These are phyloP conservation scores for Ophiocordyceps polyrhachis-furcata DNA, from an alignment of 2,329 filamentous ascomycete genomes.

Conservation along the genomic window DNA sequence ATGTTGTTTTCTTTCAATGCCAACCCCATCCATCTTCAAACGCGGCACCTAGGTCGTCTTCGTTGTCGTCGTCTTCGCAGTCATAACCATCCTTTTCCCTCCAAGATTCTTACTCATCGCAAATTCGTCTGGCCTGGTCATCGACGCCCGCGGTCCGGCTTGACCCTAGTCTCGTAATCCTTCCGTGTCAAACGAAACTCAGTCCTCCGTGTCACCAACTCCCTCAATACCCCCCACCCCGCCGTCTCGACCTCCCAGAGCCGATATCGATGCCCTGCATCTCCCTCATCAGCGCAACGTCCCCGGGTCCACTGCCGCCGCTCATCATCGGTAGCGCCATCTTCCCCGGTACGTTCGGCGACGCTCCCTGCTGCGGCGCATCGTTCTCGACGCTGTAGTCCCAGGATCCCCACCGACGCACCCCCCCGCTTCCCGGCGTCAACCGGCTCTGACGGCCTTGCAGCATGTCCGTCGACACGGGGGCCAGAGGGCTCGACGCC, in stretches of 20 bases:
- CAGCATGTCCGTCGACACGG: slow-evolving; percentile 31
- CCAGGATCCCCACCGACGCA: slow-evolving; percentile 29
- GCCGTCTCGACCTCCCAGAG: slow-evolving; percentile 35
- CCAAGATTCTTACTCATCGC: too few species aligned
- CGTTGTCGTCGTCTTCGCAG: too few species aligned
- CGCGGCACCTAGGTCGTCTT: too few species aligned
- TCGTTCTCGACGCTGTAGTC: slow-evolving; percentile 36
- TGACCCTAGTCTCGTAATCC: not conserved
- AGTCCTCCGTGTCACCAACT: not conserved
- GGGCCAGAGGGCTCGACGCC: slow-evolving; percentile 30
- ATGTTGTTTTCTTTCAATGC: too few species aligned
- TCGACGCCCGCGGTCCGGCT: too few species aligned
- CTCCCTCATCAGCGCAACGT: slow-evolving; percentile 49
- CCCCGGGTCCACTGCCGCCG: slow-evolving; percentile 21
- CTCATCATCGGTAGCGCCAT: slow-evolving; percentile 36
- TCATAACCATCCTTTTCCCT: too few species aligned
- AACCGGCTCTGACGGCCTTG: slow-evolving; percentile 23
- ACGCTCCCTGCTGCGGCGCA: slow-evolving; percentile 19
- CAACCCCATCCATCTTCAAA: too few species aligned
- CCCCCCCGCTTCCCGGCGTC: slow-evolving; percentile 11
- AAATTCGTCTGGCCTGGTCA: too few species aligned
- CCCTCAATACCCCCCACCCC: slow-evolving; percentile 21
- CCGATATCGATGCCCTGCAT: slow-evolving; percentile 50
- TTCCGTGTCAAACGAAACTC: not conserved
- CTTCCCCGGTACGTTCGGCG: slow-evolving; percentile 52